Conservation (phyloP, 768 basidiomycete genomes). For the Phanerochaete carnosa region DNA sequence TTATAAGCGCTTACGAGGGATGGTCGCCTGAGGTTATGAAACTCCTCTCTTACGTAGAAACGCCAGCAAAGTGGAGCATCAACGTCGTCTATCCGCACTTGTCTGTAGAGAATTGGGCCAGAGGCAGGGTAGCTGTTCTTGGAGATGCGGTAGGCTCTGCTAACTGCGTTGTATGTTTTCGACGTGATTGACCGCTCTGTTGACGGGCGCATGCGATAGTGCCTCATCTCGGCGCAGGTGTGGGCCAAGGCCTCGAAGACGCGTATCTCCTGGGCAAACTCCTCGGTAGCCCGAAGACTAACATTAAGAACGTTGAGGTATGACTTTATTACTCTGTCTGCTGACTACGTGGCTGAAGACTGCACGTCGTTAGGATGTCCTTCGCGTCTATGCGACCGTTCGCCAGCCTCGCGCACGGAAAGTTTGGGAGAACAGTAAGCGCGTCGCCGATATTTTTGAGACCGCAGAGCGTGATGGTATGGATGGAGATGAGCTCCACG, state of each 20-base stretch:
- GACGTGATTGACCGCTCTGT: neutral
- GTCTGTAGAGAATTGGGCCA: conserved; percentile 41
- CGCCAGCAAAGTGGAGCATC: conserved; percentile 50
- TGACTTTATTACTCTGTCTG: neutral
- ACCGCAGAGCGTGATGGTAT: conserved; percentile 31
- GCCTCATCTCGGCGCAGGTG: conserved; percentile 57
- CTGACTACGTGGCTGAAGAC: neutral
- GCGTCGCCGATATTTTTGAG: conserved; percentile 44
- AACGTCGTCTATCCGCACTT: conserved; percentile 39
- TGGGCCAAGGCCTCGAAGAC: conserved; percentile 60
- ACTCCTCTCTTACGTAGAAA: conserved; percentile 40
- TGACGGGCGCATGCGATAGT: conserved; percentile 51
- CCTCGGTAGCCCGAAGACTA: conserved; percentile 40
- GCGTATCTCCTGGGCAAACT: conserved; percentile 44
- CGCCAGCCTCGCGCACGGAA: conserved; percentile 46
- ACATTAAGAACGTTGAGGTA: conserved; percentile 38
- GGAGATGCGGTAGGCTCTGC: conserved; percentile 40
- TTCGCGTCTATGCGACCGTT: conserved; percentile 43
- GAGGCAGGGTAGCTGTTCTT: conserved; percentile 43
- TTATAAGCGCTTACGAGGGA: conserved; percentile 38
- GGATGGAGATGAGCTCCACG: conserved; percentile 32
- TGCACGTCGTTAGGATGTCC: conserved; percentile 33
- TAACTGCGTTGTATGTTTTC: neutral
- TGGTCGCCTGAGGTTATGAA: conserved; percentile 43
- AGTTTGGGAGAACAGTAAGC: conserved; percentile 40